Conservation (phyloP, 2,329 filamentous ascomycete species). For the Byssoonygena ceratinophila region DNA sequence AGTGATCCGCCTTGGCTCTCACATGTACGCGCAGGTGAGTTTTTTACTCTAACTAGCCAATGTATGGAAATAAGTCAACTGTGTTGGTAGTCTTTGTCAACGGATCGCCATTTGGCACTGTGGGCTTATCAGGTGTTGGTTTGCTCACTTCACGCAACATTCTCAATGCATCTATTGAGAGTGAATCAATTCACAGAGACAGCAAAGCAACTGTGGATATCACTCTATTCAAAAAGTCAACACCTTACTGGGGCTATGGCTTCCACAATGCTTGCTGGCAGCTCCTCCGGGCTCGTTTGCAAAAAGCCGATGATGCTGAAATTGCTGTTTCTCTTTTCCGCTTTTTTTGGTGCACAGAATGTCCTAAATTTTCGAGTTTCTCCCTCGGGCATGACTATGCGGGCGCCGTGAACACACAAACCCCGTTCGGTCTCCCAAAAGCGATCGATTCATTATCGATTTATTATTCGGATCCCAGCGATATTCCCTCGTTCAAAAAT, state of each 20-base stretch:
- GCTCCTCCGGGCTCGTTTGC: constrained; percentile 1
- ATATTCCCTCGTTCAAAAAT: neutral
- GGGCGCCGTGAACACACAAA: neutral
- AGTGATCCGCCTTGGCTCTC: neutral
- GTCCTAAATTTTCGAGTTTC: neutral
- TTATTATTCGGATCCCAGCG: neutral
- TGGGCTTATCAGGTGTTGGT: neutral
- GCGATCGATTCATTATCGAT: neutral
- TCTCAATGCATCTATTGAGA: constrained; percentile 1
- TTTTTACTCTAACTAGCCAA: neutral
- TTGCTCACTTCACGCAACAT: neutral
- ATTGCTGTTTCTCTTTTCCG: neutral
- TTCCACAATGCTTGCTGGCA: constrained; percentile 11
- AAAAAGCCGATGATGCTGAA: neutral
- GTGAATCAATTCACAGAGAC: neutral
- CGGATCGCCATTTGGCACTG: neutral
- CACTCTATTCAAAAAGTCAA: neutral
- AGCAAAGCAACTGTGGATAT: neutral
- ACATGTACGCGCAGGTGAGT: constrained; percentile 1
- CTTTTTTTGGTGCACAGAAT: constrained; percentile 1
- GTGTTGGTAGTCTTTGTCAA: neutral
- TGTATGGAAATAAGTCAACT: neutral
- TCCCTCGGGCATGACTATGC: constrained; percentile 8
- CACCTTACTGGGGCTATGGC: constrained; percentile 4
- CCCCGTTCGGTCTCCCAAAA: neutral